Evolutionary conservation across 2,329 filamentous ascomycete species (phyloP), one percentile per base, ranked within the genome.

Genomic region (Capronia coronata): DNA sequence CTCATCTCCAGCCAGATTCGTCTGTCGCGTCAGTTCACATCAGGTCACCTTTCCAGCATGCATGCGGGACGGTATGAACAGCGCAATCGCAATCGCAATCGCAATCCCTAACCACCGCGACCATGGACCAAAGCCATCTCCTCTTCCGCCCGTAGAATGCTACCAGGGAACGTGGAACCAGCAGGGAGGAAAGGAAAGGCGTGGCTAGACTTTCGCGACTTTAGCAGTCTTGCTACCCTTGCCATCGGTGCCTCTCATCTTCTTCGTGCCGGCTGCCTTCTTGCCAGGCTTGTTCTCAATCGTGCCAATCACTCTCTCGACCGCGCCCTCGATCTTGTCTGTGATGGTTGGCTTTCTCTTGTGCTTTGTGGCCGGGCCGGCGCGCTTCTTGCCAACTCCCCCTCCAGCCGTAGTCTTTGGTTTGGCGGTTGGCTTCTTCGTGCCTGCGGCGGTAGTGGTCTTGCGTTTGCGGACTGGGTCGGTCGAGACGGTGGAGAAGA

Each of bases 231-330:
- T 58, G 27, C 35, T 49, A 2, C 39, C 53, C 55, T 61, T 63
- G 30, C 58, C 59, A 54, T 66, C 63, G 6, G 64, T 63, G 27
- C 61, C 65, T 32, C 60, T 64, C 43, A 62, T 62, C 61, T 69
- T 68, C 64, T 68, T 69, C 45, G 66, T 63, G 18, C 62, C 65
- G 13, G 66, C 63, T 35, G 64, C 67, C 62, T 68, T 68, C 60
- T 68, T 69, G 43, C 56, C 65, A n/a, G 67, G 64, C 43, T 67
- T 68, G 19, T 46, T 50, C 23, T 64, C 63, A 16, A 66, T 44
- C 3, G 49, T 49, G 21, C 53, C 56, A 22, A 51, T 49, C 27
- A 52, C 49, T 49, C 63, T 63, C 47, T 64, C 61, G 9, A 58
- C 53, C n/a, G 59, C 64, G 43, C 65, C 66, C 27, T 61, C 61